Conservation (phyloP, 176 grass and related monocot genomes). For the Alopecurus myosuroides region DNA sequence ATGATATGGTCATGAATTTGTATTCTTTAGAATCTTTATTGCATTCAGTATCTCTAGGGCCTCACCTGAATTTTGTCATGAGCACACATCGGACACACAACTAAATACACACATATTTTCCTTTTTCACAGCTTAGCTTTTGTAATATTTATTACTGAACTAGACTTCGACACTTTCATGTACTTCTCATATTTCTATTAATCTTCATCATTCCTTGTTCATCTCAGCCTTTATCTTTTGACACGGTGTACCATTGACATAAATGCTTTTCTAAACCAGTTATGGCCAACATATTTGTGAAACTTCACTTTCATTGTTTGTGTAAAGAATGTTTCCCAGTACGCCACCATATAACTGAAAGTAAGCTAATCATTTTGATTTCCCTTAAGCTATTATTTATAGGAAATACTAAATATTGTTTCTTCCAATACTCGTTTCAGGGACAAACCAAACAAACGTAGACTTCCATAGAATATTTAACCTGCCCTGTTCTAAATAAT, state of each 20-base stretch:
- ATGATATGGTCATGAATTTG: neutral
- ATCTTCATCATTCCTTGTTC: neutral
- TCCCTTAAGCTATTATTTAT: neutral
- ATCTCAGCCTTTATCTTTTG: neutral
- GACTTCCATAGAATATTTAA: too few relatives aligned
- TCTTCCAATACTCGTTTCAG: neutral
- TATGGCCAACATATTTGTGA: neutral
- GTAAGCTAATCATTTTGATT: neutral
- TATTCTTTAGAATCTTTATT: neutral
- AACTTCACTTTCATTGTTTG: too few relatives aligned
- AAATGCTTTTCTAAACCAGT: neutral
- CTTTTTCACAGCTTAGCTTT: neutral
- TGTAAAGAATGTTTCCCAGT: neutral
- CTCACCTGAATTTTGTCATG: neutral
- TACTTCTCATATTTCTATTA: neutral
- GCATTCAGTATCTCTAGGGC: neutral
- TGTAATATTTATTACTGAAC: neutral
- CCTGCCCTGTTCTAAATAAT: too few relatives aligned
- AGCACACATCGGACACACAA: neutral
- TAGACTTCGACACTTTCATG: neutral
- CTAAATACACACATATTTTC: neutral
- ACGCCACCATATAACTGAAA: neutral
- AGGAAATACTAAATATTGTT: neutral
- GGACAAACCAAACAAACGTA: too few relatives aligned
- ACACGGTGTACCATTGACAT: neutral